Conservation (phyloP, 306 rosid species). For the Lathyrus aphaca region DNA sequence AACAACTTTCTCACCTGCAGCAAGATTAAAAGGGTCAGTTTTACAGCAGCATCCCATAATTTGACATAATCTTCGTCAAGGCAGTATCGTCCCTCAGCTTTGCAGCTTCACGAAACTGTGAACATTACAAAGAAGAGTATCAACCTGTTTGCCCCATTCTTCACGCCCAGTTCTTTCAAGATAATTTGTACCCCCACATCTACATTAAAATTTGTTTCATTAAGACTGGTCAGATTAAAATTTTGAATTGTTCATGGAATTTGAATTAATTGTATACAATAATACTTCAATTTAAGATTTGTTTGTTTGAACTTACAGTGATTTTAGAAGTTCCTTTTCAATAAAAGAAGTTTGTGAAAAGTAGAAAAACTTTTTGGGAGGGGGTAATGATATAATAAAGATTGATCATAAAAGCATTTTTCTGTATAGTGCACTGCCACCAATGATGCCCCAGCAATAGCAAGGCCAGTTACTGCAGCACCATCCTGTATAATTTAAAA, state of each 20-base stretch:
- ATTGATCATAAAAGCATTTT: slow-evolving; percentile 25
- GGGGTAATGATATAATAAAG: too few species aligned
- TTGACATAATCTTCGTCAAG: slow-evolving; percentile 74
- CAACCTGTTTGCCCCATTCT: slow-evolving; percentile 90
- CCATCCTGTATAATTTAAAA: slow-evolving; percentile 81
- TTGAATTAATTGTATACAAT: slow-evolving; percentile 18
- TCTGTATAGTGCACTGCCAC: slow-evolving; percentile 84
- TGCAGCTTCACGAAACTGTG: slow-evolving; percentile 72
- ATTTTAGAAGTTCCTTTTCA: neutral
- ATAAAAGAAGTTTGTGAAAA: neutral
- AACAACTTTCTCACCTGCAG: slow-evolving; percentile 93
- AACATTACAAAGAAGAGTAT: slow-evolving; percentile 39
- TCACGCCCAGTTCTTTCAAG: slow-evolving; percentile 76
- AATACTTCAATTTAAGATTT: neutral
- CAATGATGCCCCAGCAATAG: slow-evolving; percentile 90
- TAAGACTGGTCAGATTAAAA: slow-evolving; percentile 35
- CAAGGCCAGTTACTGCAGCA: slow-evolving; percentile 94
- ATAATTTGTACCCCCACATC: slow-evolving; percentile 80
- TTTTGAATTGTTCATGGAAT: slow-evolving; percentile 5
- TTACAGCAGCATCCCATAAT: slow-evolving; percentile 61
- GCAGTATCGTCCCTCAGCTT: slow-evolving; percentile 53
- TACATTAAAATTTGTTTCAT: slow-evolving; percentile 92
- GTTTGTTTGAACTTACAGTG: neutral
- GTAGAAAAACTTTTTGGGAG: too few species aligned
- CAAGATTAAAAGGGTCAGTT: slow-evolving; percentile 8